Conservation (phyloP, 1,284 basidiomycete species). For the Ganoderma meredithae region DNA sequence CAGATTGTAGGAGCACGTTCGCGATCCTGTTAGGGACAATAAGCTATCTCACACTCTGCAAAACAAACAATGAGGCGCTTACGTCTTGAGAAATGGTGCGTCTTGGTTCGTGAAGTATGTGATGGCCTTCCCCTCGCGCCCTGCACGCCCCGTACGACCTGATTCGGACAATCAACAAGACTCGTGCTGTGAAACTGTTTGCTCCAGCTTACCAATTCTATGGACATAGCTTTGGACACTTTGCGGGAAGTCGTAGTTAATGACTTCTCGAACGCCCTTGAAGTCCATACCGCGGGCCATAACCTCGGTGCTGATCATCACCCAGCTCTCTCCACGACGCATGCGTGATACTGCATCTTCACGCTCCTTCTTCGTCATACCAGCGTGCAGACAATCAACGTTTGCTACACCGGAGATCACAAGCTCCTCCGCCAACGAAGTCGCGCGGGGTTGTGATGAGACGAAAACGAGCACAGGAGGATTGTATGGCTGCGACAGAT, state of each 20-base stretch:
- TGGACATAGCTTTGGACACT: slow-evolving; percentile 96
- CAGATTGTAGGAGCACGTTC: slow-evolving; percentile 92
- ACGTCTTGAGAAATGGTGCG: slow-evolving; percentile 91
- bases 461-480: slow-evolving; percentile 95
- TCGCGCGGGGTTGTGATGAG: slow-evolving; percentile 90
- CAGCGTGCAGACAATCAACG: slow-evolving; percentile 93
- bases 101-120: slow-evolving; percentile 98
- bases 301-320: slow-evolving; percentile 93
- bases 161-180: not conserved
- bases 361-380: slow-evolving; percentile 86
- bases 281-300: slow-evolving; percentile 99
- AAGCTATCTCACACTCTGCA: slow-evolving; percentile 13
- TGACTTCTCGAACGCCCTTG: slow-evolving; percentile 92
- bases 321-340: slow-evolving; percentile 89
- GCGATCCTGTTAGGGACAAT: slow-evolving; percentile 71
- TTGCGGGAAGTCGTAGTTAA: slow-evolving; percentile 97
- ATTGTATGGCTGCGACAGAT: slow-evolving; percentile 86
- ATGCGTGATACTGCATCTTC: slow-evolving; percentile 88
- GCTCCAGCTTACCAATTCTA: slow-evolving; percentile 74
- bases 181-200: not conserved
- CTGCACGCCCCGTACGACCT: slow-evolving; percentile 94
- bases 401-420: slow-evolving; percentile 85
- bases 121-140: slow-evolving; percentile 88
- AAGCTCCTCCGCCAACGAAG: slow-evolving; percentile 90
- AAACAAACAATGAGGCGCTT: slow-evolving; percentile 42